Evolutionary conservation across 2,329 filamentous ascomycete genomes (phyloP), one percentile per base, ranked within the genome.

Genomic region (Calonectria hongkongensis): DNA sequence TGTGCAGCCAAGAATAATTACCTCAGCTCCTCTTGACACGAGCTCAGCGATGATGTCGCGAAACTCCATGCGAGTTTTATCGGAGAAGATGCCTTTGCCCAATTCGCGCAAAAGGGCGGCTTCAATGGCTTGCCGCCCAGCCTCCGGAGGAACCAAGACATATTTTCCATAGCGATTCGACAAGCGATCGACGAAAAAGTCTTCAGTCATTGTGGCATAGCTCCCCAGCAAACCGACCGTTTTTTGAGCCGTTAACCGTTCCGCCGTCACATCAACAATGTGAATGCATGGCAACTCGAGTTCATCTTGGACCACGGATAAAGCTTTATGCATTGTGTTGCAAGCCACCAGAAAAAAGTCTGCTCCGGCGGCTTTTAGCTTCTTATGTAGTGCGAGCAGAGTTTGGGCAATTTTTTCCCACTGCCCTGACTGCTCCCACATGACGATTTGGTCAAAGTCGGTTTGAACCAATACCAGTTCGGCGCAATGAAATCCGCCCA

Each of bases 321-420:
- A 21, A 18, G 54, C 33, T 18, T 60, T 41, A 21, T 60, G 54
- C 54, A 60, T 60, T 21, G 54, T 60, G 54, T 60, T 60, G 54
- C 54, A 60, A 18, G 54, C 54, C 21, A 60, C 36, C 21, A 60
- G n/a, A 21, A 60, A 60, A 39, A 60, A 60, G 36, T 60, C 54
- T 10, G 54, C 54, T 21, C 54, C 54, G 2, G 54, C 54, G 25
- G 54, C 54, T n/a, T 60, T 41, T 15, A 60, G 54, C 25, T 60
- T 36, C 54, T 60, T 41, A 2, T 60, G 54, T 21, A 60, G 13
- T 5, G 33, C 54, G 8, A 60, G 54, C n/a, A 60, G 54, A 5
- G 33, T 41, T 4, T 60, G 54, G 1, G 54, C 54, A 27, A 60
- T 27, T 5, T 60, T 28, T 1, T 41, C 54, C 54, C 54, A 60